Evolutionary conservation across 2,329 filamentous ascomycete species (phyloP).

Genomic region (Coleophoma cylindrospora): DNA sequence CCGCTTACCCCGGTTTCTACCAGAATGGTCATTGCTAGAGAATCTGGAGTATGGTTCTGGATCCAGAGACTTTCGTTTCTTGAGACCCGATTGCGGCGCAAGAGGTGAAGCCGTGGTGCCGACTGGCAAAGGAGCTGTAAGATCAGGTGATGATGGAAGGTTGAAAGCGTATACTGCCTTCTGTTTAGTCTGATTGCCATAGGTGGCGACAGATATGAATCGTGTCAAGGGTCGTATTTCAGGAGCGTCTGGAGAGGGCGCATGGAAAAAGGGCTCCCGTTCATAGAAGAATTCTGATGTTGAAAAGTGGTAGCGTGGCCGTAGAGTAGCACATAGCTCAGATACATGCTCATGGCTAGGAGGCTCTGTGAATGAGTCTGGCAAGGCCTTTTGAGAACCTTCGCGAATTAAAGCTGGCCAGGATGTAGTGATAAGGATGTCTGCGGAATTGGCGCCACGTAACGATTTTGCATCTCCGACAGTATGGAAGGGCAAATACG

Average conservation of each 20-base stretch:
- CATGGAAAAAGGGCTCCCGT: conserved; percentile 85
- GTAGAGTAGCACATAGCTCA: conserved; percentile 71
- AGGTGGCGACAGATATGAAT: conserved; percentile 84
- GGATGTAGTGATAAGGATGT: conserved; percentile 80
- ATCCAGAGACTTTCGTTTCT: conserved; percentile 47
- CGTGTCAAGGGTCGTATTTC: conserved; percentile 65
- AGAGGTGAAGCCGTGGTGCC: conserved; percentile 78
- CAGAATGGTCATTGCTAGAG: conserved; percentile 36
- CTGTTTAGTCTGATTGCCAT: conserved; percentile 69
- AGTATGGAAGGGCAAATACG: conserved; percentile 73
- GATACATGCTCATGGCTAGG: conserved; percentile 63
- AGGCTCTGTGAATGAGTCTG: conserved; percentile 45
- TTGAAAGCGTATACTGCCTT: conserved; percentile 79
- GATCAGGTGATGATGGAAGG: conserved; percentile 59
- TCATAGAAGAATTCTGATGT: conserved; percentile 68
- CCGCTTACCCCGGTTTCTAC: conserved; percentile 32
- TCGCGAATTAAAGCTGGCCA: conserved; percentile 75
- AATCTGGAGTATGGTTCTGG: conserved; percentile 49
- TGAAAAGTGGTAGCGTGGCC: conserved; percentile 89
- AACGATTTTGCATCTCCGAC: conserved; percentile 71
- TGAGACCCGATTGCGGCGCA: conserved; percentile 39
- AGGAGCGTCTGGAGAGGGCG: conserved; percentile 43
- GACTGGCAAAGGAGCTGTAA: conserved; percentile 54
- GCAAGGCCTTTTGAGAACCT: conserved; percentile 60
- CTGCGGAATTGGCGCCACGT: conserved; percentile 70